Conservation (phyloP, 768 basidiomycete genomes). For the Pholiota microspora region DNA sequence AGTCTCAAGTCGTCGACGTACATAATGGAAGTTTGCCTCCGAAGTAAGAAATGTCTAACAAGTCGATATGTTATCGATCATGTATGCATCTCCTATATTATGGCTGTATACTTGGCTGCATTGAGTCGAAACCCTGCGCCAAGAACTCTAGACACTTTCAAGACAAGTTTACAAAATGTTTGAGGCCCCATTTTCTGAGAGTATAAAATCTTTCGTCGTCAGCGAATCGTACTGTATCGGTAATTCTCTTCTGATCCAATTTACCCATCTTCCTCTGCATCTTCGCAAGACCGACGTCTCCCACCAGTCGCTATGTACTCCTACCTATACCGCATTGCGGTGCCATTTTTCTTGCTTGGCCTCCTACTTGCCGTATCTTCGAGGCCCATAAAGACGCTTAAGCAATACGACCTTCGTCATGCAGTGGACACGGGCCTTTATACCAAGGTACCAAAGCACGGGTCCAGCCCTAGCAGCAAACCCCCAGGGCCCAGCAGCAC, state of each 20-base stretch:
- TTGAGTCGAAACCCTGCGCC: too few species aligned
- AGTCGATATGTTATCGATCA: too few species aligned
- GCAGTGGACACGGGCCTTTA: background rate
- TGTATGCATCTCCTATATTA: too few species aligned
- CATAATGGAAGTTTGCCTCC: too few species aligned
- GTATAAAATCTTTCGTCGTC: too few species aligned
- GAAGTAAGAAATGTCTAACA: too few species aligned
- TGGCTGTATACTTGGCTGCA: too few species aligned
- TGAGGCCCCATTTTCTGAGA: too few species aligned
- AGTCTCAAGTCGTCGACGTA: too few species aligned
- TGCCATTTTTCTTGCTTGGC: background rate
- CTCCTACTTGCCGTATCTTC: background rate
- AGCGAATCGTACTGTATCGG: background rate
- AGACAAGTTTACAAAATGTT: too few species aligned
- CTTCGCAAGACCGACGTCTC: background rate
- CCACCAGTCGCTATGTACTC: background rate
- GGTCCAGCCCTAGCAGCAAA: background rate
- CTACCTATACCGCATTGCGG: background rate
- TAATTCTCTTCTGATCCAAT: background rate
- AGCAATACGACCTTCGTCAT: background rate
- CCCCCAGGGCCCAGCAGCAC: background rate
- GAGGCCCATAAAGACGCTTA: background rate
- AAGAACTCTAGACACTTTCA: too few species aligned
- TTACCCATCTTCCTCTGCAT: background rate
- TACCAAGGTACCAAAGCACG: background rate